Base-by-base conservation (phyloP, 768 basidiomycete species). In the Amanita polypyramis region DNA sequence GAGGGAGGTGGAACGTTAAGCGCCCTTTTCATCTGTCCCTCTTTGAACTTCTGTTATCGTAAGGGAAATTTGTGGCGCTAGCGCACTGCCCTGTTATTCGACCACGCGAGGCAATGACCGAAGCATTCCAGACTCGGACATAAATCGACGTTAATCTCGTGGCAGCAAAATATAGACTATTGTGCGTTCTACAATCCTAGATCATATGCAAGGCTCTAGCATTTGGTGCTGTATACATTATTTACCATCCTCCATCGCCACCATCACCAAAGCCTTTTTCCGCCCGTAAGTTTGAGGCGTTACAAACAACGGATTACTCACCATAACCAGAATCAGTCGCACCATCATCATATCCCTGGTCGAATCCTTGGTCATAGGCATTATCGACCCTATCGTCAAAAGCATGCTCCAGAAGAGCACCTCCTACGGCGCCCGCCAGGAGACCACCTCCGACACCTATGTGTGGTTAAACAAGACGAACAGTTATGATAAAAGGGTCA, bases 401-500 rank as follows among this genome's bases (percentile, higher is more conserved):
- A 4, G 20, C 17, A 6, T 40, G 19, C n/a, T 42, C 40, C 14
- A n/a, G 0, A 27, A 23, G n/a, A 42, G 8, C 14, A 27, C 14
- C 25, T 25, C 40, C 3, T 27, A 8, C 40, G n/a, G n/a, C 10
- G 40, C 40, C 25, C 6, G 25, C 40, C 25, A 42, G 12, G 17
- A 17, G 14, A 11, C 6, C 23, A 45, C 23, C 34, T 8, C 34
- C 32, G 5, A 17, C 7, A 14, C 33, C 44, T 45, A 36, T 21
- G 7, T 20, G 17, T 0, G 7, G 19, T 23, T 14, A 17, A 19
- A 29, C 27, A 12, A 8, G 27, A 15, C 41, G 39, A 23, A 39
- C 17, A 12, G 47, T 3, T 39, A 20, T 23, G 32, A 19, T 37
- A 29, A 46, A 38, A 33, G 27, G 15, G n/a, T 55, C 69, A 41